Base-by-base conservation (phyloP, 2,329 filamentous ascomycete species). In the Stemphylium beticola region DNA sequence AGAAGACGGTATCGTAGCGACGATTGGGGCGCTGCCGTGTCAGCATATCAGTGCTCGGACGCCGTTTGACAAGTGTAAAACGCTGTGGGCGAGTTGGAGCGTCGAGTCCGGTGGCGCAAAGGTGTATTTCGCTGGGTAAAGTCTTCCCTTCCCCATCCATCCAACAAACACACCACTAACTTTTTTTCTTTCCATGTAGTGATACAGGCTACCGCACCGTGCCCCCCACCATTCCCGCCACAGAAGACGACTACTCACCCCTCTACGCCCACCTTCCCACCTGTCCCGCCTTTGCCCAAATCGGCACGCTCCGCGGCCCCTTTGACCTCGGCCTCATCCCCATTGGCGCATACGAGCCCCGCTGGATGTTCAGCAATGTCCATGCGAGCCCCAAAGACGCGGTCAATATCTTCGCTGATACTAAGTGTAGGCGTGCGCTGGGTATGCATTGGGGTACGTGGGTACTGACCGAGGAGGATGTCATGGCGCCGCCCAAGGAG, bases 241-340 rank as follows among this genome's bases (percentile, higher is more conserved):
- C 83, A 76, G 22, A 78, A 53, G 90, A 96, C 72, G 91, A 96
- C 77, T 92, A 92, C 72, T 83, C 82, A 6, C 78, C 85, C 0
- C 84, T 87, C 54, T 87, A 87, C 56, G 47, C 65, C 65, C 79
- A 87, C 14, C 79, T 87, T 46, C 92, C 93, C 4, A 78, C 81
- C 18, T 96, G 91, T 71, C 93, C 93, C 7, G 91, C 92, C 44
- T 97, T 97, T 78, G 84, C 85, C 58, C 83, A 96, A 74, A 92
- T 97, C 58, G 93, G 93, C 57, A 78, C 86, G 14, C 82, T 88
- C 47, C 83, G 91, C 31, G 93, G 93, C 0, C 91, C 92, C 0
- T 96, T 97, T 67, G 92, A 97, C 73, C 83, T 98, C 6, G 93
- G 93, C 0, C 78, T 97, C 50, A 95, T 98, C 61, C 93, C 93